Evolutionary conservation across 2,329 filamentous ascomycete genomes (phyloP).

Genomic region (Rugonectria rugulosa): DNA sequence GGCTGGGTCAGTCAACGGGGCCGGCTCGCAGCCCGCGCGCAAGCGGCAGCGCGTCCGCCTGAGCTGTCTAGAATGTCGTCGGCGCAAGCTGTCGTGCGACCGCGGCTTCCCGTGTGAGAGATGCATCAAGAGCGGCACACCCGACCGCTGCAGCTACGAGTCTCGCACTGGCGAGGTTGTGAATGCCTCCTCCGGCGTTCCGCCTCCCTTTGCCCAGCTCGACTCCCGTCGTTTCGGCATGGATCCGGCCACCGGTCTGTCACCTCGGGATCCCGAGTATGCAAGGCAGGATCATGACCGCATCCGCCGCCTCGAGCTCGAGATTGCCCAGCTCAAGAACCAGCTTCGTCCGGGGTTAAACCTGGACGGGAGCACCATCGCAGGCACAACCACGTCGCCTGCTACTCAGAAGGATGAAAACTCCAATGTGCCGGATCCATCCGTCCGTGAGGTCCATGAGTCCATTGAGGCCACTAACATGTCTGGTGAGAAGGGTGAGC

Average conservation of each 20-base stretch:
- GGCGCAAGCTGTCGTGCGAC: constrained; percentile 68
- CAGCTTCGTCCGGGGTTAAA: constrained; percentile 57
- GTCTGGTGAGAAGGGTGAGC: constrained; percentile 58
- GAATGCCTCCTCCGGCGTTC: constrained; percentile 55
- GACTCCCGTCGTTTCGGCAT: constrained; percentile 49
- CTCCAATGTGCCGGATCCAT: constrained; percentile 42
- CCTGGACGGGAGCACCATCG: constrained; percentile 61
- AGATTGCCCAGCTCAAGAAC: constrained; percentile 64
- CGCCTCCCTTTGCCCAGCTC: constrained; percentile 52
- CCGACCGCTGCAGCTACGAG: constrained; percentile 67
- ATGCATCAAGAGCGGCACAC: constrained; percentile 68
- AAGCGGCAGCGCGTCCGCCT: constrained; percentile 67
- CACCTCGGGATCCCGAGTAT: constrained; percentile 47
- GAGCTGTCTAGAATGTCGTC: constrained; percentile 67
- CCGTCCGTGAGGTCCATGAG: constrained; percentile 48
- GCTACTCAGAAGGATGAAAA: constrained; percentile 55
- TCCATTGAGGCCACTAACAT: constrained; percentile 50
- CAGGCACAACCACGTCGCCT: constrained; percentile 53
- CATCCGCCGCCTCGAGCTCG: constrained; percentile 66
- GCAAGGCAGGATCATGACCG: constrained; percentile 61
- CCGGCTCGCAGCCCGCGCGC: constrained; percentile 51
- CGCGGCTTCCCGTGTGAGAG: constrained; percentile 68
- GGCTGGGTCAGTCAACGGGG: constrained; percentile 38
- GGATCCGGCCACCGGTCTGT: constrained; percentile 39
- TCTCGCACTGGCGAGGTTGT: constrained; percentile 61